Conservation (phyloP, 768 basidiomycete species). For the Xerocomellus amylosporus region DNA sequence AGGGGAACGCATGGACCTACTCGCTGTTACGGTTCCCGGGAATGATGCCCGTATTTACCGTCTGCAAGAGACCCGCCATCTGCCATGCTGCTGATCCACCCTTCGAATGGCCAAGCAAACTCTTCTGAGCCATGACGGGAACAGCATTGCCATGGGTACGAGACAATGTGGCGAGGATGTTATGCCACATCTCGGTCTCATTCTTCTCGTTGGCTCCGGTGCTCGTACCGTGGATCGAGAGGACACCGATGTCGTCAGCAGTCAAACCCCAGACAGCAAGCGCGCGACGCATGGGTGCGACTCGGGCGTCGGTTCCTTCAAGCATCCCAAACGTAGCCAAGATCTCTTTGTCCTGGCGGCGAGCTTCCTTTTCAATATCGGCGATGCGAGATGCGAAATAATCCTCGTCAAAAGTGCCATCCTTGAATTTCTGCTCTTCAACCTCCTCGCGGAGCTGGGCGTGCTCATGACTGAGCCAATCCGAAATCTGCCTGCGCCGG, state of each 20-base stretch:
- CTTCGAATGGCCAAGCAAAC: conserved; percentile 94
- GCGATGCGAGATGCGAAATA: conserved; percentile 76
- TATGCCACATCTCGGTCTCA: conserved; percentile 96
- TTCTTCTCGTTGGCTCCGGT: conserved; percentile 94
- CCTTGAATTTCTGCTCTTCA: conserved; percentile 53
- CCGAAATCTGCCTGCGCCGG: conserved; percentile 91
- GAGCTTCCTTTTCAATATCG: conserved; percentile 87
- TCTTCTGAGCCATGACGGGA: conserved; percentile 97
- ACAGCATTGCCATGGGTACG: conserved; percentile 96
- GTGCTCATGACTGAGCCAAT: conserved; percentile 92
- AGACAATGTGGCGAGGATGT: conserved; percentile 83
- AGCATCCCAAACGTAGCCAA: conserved; percentile 96
- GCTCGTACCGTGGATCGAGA: conserved; percentile 88
- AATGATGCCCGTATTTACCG: conserved; percentile 78
- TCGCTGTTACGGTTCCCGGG: conserved; percentile 97
- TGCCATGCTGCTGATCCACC: conserved; percentile 99
- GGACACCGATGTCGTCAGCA: conserved; percentile 87
- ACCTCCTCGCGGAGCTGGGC: conserved; percentile 79
- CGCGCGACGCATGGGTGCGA: conserved; percentile 91
- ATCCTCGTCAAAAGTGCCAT: conserved; percentile 53
- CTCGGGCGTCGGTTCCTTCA: conserved; percentile 77
- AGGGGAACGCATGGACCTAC: conserved; percentile 47
- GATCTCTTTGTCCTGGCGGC: conserved; percentile 88
- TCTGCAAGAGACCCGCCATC: conserved; percentile 88
- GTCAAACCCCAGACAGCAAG: conserved; percentile 96